phyloP scores from a whole-genome alignment of 192 early-diverging fungal species.

The Glomus cerebriforme region DNA sequence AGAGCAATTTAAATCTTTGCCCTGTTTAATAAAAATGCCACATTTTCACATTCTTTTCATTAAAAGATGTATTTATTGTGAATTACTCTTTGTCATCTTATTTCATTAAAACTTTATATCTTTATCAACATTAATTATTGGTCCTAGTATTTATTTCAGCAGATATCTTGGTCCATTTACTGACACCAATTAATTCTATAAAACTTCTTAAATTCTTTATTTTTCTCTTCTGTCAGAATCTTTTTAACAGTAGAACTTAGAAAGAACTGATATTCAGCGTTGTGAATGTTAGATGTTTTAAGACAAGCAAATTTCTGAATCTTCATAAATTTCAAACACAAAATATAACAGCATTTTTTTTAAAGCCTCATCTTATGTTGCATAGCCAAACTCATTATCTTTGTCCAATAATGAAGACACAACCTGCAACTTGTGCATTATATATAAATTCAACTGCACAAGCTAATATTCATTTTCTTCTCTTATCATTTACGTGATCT shows the following conservation, averaged over 20 bases:
- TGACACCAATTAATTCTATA: conserved; percentile 45
- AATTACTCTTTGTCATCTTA: not conserved
- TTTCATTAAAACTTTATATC: no score
- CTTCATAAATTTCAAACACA: conserved; percentile 66
- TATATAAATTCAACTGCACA: conserved; percentile 66
- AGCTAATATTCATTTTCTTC: conserved; percentile 65
- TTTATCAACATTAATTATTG: conserved; percentile 47
- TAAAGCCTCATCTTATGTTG: conserved; percentile 67
- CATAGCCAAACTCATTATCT: no score
- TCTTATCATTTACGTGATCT: conserved; percentile 50
- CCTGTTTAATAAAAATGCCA: no score
- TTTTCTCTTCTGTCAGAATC: conserved; percentile 53
- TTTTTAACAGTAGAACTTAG: conserved; percentile 59
- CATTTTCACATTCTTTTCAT: no score
- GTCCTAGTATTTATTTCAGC: conserved; percentile 50
- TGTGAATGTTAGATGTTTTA: conserved; percentile 77
- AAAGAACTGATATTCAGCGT: conserved; percentile 71
- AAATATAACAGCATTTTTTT: conserved; percentile 63
- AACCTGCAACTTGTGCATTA: conserved; percentile 66
- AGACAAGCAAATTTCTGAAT: conserved; percentile 69
- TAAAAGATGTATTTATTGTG: no score
- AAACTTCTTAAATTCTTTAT: conserved; percentile 46
- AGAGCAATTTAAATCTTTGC: no score
- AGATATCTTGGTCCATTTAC: conserved; percentile 60
- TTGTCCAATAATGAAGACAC: conserved; percentile 73